These are phyloP conservation scores for Wilhelminamyces savonicus DNA, from an alignment of 805 yeast genomes.

Conservation along the genomic window DNA sequence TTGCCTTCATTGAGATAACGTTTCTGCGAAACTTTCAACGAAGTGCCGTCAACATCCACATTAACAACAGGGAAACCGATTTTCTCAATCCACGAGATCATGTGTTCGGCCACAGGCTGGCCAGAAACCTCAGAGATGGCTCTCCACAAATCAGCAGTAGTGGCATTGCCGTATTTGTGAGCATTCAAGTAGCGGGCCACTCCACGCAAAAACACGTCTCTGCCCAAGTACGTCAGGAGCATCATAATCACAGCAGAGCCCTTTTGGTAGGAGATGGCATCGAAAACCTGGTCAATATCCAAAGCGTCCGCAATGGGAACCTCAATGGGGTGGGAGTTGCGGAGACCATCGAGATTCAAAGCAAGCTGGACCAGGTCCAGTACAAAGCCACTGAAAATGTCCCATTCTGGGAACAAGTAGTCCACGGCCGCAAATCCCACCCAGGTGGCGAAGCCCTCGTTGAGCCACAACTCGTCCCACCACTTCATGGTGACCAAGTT, in stretches of 20 bases:
- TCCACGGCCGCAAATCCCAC: slow-evolving; percentile 69
- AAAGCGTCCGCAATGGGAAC: slow-evolving; percentile 74
- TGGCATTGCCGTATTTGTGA: slow-evolving; percentile 64
- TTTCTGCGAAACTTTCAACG: slow-evolving; percentile 44
- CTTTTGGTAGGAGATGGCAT: slow-evolving; percentile 72
- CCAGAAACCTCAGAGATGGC: slow-evolving; percentile 60
- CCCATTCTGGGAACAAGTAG: slow-evolving; percentile 74
- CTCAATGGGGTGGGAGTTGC: slow-evolving; percentile 73
- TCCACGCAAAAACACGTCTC: slow-evolving; percentile 63
- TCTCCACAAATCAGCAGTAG: slow-evolving; percentile 67
- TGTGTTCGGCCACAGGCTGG: slow-evolving; percentile 49
- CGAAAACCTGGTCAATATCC: slow-evolving; percentile 79
- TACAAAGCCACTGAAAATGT: slow-evolving; percentile 55
- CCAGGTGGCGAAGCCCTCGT: slow-evolving; percentile 89
- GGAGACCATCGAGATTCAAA: slow-evolving; percentile 48
- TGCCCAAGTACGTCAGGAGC: slow-evolving; percentile 68
- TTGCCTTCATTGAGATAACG: slow-evolving; percentile 64
- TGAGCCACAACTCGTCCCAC: slow-evolving; percentile 91
- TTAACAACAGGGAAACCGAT: slow-evolving; percentile 68
- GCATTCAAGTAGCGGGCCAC: slow-evolving; percentile 62
- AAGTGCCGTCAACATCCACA: slow-evolving; percentile 31
- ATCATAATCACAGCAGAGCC: slow-evolving; percentile 76
- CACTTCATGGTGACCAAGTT: slow-evolving; percentile 86
- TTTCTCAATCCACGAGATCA: slow-evolving; percentile 67
- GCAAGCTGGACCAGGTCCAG: slow-evolving; percentile 47